Evolutionary conservation across 2,329 filamentous ascomycete species (phyloP).

Genomic region (Alternaria sp.): DNA sequence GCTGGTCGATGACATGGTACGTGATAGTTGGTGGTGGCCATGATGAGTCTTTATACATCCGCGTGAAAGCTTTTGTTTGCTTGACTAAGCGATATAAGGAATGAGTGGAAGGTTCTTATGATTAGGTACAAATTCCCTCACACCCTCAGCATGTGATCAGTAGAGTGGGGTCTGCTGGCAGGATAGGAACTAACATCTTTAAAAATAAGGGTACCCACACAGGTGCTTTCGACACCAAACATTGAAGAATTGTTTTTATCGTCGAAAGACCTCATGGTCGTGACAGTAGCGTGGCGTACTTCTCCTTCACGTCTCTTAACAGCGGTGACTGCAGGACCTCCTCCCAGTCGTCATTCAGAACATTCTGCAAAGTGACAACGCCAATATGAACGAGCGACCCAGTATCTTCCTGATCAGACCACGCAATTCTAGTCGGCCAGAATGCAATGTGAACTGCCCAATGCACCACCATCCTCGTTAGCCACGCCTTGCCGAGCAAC

Average conservation of each 20-base stretch:
- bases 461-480: constrained; percentile 39
- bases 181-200: not conserved
- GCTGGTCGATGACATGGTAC: not conserved
- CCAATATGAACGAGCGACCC: constrained; percentile 34
- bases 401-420: constrained; percentile 35
- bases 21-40: not conserved
- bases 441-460: constrained; percentile 45
- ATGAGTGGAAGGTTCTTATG: not conserved
- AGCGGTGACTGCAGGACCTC: constrained; percentile 17
- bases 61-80: not conserved
- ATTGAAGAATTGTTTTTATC: not conserved
- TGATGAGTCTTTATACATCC: not conserved
- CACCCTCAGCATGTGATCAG: not conserved
- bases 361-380: constrained; percentile 18
- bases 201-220: not conserved
- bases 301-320: constrained; percentile 15
- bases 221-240: not conserved
- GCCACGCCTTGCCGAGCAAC: constrained; percentile 26
- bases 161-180: not conserved
- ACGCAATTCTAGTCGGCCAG: constrained; percentile 43
- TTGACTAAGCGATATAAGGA: rapidly evolving
- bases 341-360: constrained; percentile 28
- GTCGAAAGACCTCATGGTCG: not conserved
- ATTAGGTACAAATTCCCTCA: not conserved
- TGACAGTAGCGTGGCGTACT: constrained; percentile 2